Evolutionary conservation across 345 rosid genomes (phyloP), one percentile per base, ranked within the genome.

Genomic region (Pugionium dolabratum): DNA sequence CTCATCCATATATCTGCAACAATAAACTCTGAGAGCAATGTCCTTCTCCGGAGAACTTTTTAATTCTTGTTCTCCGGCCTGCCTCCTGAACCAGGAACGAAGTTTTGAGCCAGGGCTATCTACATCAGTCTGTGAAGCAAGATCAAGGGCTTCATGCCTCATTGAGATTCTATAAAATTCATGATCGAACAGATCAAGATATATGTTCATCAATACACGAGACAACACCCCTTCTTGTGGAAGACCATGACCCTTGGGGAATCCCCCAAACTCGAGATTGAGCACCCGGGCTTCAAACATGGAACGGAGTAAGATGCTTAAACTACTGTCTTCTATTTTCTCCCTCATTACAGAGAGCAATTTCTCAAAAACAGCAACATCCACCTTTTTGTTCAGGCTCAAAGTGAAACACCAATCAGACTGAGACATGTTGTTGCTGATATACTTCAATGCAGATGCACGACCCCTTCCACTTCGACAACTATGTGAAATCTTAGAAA

Each of bases 171-270:
- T 78, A 60, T 78, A 83, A 75, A 83, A 77, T 66, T 92, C 98
- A 25, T 41, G 80, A 76, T 92, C 98, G 54, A 87, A 75, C 26
- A 58, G 69, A 74, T 84, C 89, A 46, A 92, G 93, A 77, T 92
- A 89, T 66, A 92, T 82, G 74, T 87, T 92, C 76, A 87, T 82
- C 64, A 92, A 72, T 49, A 92, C 77, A 49, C 95, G 88, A 54
- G 85, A 92, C 75, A 92, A 53, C 43, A 84, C 73, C 58, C 98
- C 98, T 82, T 92, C 96, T 64, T 92, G 98, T 26, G 98, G 97
- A 70, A 92, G 96, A 71, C 98, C 96, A 66, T 92, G 93, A 35
- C 96, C 93, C 79, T 92, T 92, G 28, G 91, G 86, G 69, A 86
- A 92, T 45, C 91, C 88, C 30, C 96, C 98, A 82, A 92, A 92